Evolutionary conservation across 2,329 filamentous ascomycete species (phyloP), one percentile per base, ranked within the genome.

Genomic region (Fusarium sp.): DNA sequence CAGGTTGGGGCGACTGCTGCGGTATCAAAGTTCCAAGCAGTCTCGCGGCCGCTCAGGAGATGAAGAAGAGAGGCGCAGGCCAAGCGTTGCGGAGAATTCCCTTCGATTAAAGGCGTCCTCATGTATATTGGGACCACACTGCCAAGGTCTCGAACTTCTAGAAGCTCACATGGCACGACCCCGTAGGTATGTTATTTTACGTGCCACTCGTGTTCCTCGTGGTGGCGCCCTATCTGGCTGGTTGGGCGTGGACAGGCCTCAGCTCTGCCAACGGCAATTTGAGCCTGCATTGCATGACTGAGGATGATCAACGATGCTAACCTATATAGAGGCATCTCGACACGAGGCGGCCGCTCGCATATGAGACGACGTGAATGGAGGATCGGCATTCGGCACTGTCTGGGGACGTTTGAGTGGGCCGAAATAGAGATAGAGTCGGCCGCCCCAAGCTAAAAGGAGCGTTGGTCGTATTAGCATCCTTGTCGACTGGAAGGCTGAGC

Each of bases 1-100:
- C 87, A 64, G 90, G 90, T 24, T 99, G 96, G 94, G 96, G 96
- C 6, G 96, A 99, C 82, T 99, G 96, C 82, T 99, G 96, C 80
- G 96, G 96, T 29, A 99, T 99, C 83, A 96, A 97, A 78, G 96
- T 99, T 17, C 97, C 96, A 0, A 98, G 95, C 80, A 96, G 94
- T 62, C 89, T 98, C 66, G 97, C 95, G 31, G 97, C 96, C 1
- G 94, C 94, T 16, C 92, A 95, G 75, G 96, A 98, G 84, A 92
- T 93, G 88, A 92, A 90, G 86, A 98, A 97, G 85, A 87, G 87
- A 63, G 91, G 88, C 17, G 87, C 85, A 44, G 87, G 83, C 8
- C 86, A 90, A 68, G 84, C 85, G 17, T 81, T 97, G 75, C 89
- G 94, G 73, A 89, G 94, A 75, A 92, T 97, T 77, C 94, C 94